Percentiles rank a stretch among this genome's conserved stretches.
phyloP scores from a whole-genome alignment of 805 yeast species.

The Saccharomyces jurei region DNA sequence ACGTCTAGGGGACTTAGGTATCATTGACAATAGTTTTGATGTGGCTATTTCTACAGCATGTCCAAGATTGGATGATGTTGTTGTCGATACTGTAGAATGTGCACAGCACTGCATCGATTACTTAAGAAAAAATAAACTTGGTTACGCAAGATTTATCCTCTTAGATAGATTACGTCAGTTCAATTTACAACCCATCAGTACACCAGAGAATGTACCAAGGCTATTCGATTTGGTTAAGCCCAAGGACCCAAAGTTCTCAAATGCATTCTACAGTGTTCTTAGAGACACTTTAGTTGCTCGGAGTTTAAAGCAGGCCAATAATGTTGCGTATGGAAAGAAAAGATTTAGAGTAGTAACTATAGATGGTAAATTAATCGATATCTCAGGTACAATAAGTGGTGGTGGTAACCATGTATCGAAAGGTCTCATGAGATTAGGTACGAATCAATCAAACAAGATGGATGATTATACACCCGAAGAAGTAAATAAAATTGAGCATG shows the following conservation, averaged over 20 bases:
- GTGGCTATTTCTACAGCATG: conserved; percentile 93
- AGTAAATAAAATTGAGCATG: conserved; percentile 44
- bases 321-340: conserved; percentile 74
- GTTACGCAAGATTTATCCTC: conserved; percentile 82
- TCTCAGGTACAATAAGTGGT: conserved; percentile 93
- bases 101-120: conserved; percentile 77
- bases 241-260: conserved; percentile 56
- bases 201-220: conserved; percentile 74
- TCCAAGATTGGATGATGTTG: conserved; percentile 84
- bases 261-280: conserved; percentile 84
- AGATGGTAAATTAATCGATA: conserved; percentile 86
- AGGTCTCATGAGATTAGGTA: conserved; percentile 65
- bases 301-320: conserved; percentile 70
- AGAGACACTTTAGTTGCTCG: conserved; percentile 83
- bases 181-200: conserved; percentile 47
- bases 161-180: conserved; percentile 63
- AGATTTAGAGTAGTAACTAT: conserved; percentile 86
- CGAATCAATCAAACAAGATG: conserved; percentile 27
- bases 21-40: conserved; percentile 80
- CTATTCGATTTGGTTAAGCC: conserved; percentile 77
- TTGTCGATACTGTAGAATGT: conserved; percentile 69
- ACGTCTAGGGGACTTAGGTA: conserved; percentile 85
- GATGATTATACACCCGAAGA: conserved; percentile 42
- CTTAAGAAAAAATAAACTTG: conserved; percentile 71
- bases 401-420: conserved; percentile 69